Conservation (phyloP, 768 basidiomycete species). For the Xerocomus spinulosus region DNA sequence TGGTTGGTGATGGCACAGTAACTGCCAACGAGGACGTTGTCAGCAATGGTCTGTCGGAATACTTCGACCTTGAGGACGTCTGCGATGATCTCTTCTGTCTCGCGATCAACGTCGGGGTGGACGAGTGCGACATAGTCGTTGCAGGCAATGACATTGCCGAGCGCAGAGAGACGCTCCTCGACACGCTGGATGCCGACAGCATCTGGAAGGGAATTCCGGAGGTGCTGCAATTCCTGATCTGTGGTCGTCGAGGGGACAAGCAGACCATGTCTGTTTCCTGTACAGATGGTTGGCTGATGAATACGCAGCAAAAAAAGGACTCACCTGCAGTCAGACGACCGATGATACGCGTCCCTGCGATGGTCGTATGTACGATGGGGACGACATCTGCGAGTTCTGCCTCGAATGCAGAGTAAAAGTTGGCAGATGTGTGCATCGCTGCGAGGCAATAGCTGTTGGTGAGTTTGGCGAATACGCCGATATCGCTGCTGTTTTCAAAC, state of each 20-base stretch:
- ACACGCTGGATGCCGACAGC: conserved; percentile 92
- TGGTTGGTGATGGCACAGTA: conserved; percentile 96
- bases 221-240: conserved; percentile 96
- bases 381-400: conserved; percentile 88
- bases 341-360: conserved; percentile 90
- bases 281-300: not conserved
- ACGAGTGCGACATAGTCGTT: conserved; percentile 99
- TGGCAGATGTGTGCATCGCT: conserved; percentile 90
- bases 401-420: conserved; percentile 98
- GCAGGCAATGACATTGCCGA: conserved; percentile 97
- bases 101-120: conserved; percentile 95
- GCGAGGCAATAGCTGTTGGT: conserved; percentile 97
- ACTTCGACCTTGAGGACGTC: conserved; percentile 99
- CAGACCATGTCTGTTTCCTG: conserved; percentile 91
- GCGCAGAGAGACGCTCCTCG: conserved; percentile 93
- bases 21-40: conserved; percentile 94
- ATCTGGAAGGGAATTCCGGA: conserved; percentile 93
- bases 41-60: conserved; percentile 94
- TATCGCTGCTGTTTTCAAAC: conserved; percentile 92
- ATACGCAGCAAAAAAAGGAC: not conserved
- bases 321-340: conserved; percentile 89
- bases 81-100: conserved; percentile 99
- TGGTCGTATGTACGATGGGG: conserved; percentile 94
- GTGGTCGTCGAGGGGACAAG: conserved; percentile 95
- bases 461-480: conserved; percentile 96